Evolutionary conservation across 1,284 basidiomycete genomes (phyloP), one percentile per base, ranked within the genome.

Genomic region (Phylloboletellus chloephorus): DNA sequence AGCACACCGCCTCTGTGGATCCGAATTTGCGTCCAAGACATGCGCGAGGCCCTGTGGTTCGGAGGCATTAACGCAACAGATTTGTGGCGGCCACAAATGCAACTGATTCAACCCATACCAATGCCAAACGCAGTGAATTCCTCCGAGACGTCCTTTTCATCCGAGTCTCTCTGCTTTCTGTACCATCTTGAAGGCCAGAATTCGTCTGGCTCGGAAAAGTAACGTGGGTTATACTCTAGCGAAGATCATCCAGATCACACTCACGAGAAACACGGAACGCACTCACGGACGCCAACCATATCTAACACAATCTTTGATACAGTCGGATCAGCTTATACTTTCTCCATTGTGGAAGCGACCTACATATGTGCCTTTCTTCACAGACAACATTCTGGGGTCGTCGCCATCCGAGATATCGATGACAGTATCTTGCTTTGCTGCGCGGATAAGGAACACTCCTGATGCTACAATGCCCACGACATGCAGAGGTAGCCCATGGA

Each of bases 1-100:
- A 74, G 38, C 66, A 70, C 13, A 78, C 70, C 3, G 67, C 67
- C 52, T 79, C 76, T 0, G 64, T 63, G 3, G 66, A 66, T 3
- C 76, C 72, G 44, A 79, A 79, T 49, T 70, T 74, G 10, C 73
- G 63, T 7, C 78, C 78, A 17, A 78, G 55, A 47, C 78, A 79
- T 2, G 69, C 66, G 3, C 78, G 68, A 7, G 73, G 67, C 72
- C 76, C 69, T 40, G 17, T 17, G 16, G 9, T n/a, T 24, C 9
- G 7, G 12, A 13, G 11, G 11, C 15, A 21, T 40, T 6, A 42
- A 23, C 22, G 7, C 29, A 21, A 32, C 11, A 0, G 5, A 26
- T 6, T 9, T 9, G 28, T 12, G 15, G 6, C 30, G 17, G n/a
- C n/a, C n/a, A n/a, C n/a, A n/a, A n/a, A 31, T 15, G 10, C 17